Conservation (phyloP, 1,284 basidiomycete species). For the Puccinia hordei region DNA sequence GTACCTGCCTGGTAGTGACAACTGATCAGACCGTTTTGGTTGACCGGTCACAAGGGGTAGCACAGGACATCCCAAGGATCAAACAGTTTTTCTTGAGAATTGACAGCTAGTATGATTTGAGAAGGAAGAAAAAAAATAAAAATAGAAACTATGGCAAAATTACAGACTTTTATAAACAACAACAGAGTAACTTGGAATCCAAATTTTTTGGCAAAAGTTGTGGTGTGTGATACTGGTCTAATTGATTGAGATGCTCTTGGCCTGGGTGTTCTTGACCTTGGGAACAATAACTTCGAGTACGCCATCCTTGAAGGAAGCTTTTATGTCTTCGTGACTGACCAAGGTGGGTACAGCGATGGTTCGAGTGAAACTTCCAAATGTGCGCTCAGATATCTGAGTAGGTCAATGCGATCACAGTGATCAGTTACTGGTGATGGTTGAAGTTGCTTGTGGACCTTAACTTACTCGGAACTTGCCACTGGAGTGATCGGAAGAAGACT, state of each 20-base stretch:
- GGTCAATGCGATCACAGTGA: not conserved
- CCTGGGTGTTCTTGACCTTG: slow-evolving; percentile 21
- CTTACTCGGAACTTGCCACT: slow-evolving; percentile 44
- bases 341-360: slow-evolving; percentile 34
- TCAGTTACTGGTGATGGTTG: no score
- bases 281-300: slow-evolving; percentile 35
- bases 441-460: not conserved
- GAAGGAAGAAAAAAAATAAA: no score
- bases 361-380: slow-evolving; percentile 43
- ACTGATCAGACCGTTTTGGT: no score
- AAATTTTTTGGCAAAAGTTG: no score
- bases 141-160: not conserved
- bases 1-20: no score
- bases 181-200: no score
- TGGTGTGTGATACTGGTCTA: no score
- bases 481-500: slow-evolving; percentile 38
- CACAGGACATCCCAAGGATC: no score
- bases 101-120: no score
- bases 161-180: no score
- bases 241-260: slow-evolving; percentile 19
- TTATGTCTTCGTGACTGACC: slow-evolving; percentile 36
- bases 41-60: no score
- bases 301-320: slow-evolving; percentile 46
- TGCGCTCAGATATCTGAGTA: slow-evolving; percentile 42
- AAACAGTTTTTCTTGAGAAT: no score